Conservation (phyloP, 768 basidiomycete genomes). For the Collybia sordida region DNA sequence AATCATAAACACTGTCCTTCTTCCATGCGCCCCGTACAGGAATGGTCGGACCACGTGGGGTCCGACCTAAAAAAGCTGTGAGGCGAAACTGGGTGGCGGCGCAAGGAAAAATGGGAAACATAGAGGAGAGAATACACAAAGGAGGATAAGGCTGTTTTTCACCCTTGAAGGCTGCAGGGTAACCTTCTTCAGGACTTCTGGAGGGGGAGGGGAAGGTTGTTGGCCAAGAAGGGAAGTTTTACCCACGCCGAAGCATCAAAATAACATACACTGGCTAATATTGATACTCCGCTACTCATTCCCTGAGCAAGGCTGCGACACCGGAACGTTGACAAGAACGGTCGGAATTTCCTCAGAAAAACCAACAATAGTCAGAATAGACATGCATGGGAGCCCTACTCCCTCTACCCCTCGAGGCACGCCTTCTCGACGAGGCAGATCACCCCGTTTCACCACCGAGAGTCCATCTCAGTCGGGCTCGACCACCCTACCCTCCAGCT, state of each 20-base stretch:
- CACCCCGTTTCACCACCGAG: conserved; percentile 53
- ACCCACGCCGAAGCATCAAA: conserved; percentile 47
- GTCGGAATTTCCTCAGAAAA: conserved; percentile 33
- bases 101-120: no score
- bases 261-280: conserved; percentile 40
- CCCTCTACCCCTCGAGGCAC: conserved; percentile 54
- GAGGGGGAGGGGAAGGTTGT: conserved; percentile 12
- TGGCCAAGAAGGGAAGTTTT: conserved; percentile 33
- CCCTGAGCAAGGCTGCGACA: conserved; percentile 37
- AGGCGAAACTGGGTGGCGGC: no score
- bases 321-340: conserved; percentile 40
- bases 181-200: conserved; percentile 16
- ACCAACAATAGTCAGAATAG: conserved; percentile 24
- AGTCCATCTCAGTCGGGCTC: conserved; percentile 46
- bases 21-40: no score
- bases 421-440: conserved; percentile 63
- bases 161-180: not conserved
- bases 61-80: no score
- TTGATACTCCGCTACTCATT: conserved; percentile 47
- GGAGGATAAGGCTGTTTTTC: not conserved
- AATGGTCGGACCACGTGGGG: no score
- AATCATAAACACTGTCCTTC: no score
- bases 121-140: not conserved
- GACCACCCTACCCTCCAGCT: conserved; percentile 45
- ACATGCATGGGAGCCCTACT: conserved; percentile 46